A percentile compares a stretch with the other conserved stretches of the same genome.
Evolutionary conservation across 345 rosid genomes (phyloP).

Genomic region (Lepidium aucheri): DNA sequence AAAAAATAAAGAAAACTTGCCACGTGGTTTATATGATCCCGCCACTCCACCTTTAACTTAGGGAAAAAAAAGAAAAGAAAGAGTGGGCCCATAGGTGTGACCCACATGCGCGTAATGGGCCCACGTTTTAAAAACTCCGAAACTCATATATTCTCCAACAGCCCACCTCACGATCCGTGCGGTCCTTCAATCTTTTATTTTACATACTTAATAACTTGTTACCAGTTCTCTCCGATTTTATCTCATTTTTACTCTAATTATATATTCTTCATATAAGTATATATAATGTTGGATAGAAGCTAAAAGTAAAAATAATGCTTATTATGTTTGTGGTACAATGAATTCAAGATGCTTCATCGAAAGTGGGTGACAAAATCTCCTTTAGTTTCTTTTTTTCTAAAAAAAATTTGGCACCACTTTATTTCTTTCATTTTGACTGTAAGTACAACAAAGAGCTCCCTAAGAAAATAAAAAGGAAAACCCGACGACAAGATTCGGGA

Average conservation of each 20-base stretch:
- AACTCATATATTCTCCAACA: neutral
- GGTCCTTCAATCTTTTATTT: too few relatives aligned
- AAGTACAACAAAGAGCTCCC: neutral
- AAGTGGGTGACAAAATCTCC: neutral
- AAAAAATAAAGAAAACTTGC: neutral
- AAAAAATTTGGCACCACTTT: slow-evolving; percentile 10
- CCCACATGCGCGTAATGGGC: slow-evolving; percentile 17
- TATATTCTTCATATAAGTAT: neutral
- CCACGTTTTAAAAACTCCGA: neutral
- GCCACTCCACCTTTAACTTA: slow-evolving; percentile 18
- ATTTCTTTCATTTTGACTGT: slow-evolving; percentile 19
- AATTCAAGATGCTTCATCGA: neutral
- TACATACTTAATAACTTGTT: too few relatives aligned
- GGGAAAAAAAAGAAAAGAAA: neutral
- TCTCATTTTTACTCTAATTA: neutral
- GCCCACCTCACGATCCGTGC: too few relatives aligned
- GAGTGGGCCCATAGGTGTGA: neutral
- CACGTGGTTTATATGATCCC: slow-evolving; percentile 21
- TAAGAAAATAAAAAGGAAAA: neutral
- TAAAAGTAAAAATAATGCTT: neutral
- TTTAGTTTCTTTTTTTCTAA: slow-evolving; percentile 17
- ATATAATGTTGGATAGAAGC: neutral
- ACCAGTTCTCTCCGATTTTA: too few relatives aligned
- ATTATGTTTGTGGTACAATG: neutral
- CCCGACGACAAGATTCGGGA: neutral